Base-by-base conservation (phyloP, 2,329 filamentous ascomycete species). In the Paracorniculantispora psalliotae region DNA sequence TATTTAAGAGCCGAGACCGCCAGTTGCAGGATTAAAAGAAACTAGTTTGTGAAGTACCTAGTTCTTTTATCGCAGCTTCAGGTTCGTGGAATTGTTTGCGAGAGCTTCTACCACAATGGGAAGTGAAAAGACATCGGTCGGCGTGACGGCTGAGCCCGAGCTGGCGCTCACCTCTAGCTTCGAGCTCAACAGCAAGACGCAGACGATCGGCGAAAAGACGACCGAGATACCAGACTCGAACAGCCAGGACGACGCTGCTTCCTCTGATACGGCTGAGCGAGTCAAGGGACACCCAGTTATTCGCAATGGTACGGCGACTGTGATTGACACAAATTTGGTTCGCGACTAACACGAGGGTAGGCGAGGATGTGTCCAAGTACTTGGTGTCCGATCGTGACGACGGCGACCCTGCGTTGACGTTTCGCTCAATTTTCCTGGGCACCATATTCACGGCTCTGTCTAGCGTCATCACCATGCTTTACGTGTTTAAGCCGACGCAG, bases 391-490 rank as follows among this genome's bases (percentile, higher is more conserved):
- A 57, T 5, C 58, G 63, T 9, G 65, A 66, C 15, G 65, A 66
- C 10, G 62, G 61, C 17, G 65, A 66, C 10, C 59, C 64, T 10
- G 43, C 64, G 9, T 33, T 66, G 43, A 66, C 64, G 1, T 65
- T 66, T 44, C 61, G 65, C 1, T 64, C 65, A 10, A 52, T 66
- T 21, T 30, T 64, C 21, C 17, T 65, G 17, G 65, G 65, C 39
- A 64, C 61, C 30, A 48, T 48, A 8, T 55, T 63, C 7, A 61
- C 65, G 0, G 63, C 63, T 1, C 54, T 66, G 1, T 63, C 65
- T 5, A 66, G 64, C 33, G 63, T 62, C 41, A 65, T 65, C 48
- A 66, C 64, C 7, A 65, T 63, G 63, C 56, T 66, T 1, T 63
- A 62, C 35, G 59, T 59, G 7, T 64, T 64, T 44, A 64, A 64